phyloP scores from a whole-genome alignment of 1,284 basidiomycete species.

The Apiotrichum sp. region DNA sequence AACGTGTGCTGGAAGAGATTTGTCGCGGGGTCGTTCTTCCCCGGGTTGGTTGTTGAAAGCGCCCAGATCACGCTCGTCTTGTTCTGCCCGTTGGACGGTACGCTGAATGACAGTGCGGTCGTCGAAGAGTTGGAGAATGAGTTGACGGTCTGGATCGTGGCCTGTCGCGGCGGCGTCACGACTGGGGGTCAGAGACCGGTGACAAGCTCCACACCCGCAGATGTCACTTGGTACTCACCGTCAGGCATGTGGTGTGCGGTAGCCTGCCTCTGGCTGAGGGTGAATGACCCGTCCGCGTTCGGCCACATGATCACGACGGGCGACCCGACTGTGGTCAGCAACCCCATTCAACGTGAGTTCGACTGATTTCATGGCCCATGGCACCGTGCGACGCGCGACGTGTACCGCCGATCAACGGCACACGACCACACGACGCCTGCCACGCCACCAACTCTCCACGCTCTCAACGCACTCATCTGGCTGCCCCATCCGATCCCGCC shows the following conservation, averaged over 20 bases:
- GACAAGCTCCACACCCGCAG: too few relatives aligned
- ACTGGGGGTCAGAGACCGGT: conserved; percentile 13
- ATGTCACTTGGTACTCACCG: conserved; percentile 28
- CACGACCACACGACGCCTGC: too few relatives aligned
- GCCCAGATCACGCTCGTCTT: conserved; percentile 53
- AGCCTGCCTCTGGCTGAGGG: conserved; percentile 58
- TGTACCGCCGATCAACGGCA: too few relatives aligned
- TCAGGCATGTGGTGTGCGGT: conserved; percentile 51
- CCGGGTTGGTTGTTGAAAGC: conserved; percentile 49
- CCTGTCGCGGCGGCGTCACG: conserved; percentile 50
- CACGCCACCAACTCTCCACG: too few relatives aligned
- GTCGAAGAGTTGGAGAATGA: conserved; percentile 38
- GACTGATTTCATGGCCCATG: not conserved
- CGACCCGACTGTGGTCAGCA: conserved; percentile 39
- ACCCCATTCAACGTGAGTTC: too few relatives aligned
- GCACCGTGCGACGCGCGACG: too few relatives aligned
- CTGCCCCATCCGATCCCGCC: conserved; percentile 6
- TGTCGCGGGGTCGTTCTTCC: conserved; percentile 45
- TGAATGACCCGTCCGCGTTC: conserved; percentile 54
- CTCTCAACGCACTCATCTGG: conserved; percentile 13
- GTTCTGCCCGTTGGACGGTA: conserved; percentile 49
- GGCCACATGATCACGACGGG: conserved; percentile 64
- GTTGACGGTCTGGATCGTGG: conserved; percentile 45
- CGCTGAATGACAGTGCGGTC: conserved; percentile 49
- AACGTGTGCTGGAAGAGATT: conserved; percentile 48